These are phyloP conservation scores for Atkinsonella hypoxylon DNA, from an alignment of 2,329 filamentous ascomycete species.

Conservation along the genomic window DNA sequence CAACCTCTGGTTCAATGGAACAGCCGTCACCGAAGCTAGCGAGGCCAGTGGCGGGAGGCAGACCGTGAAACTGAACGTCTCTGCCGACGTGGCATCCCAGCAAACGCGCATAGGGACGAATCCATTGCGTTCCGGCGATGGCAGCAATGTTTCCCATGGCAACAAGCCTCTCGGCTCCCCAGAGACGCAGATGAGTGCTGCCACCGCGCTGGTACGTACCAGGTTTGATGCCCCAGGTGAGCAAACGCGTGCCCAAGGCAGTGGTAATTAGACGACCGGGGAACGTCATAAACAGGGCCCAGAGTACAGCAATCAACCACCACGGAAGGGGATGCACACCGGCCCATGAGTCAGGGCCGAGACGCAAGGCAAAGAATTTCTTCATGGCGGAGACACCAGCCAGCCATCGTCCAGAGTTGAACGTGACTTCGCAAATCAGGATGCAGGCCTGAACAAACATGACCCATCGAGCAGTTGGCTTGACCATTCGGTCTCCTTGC, in stretches of 20 bases:
- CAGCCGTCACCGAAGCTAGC: slow-evolving; percentile 11
- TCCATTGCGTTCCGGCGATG: slow-evolving; percentile 11
- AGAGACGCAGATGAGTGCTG: slow-evolving; percentile 10
- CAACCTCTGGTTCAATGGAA: slow-evolving; percentile 12
- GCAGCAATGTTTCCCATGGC: slow-evolving; percentile 4
- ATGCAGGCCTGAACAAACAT: slow-evolving; percentile 10
- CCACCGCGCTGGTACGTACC: slow-evolving; percentile 11
- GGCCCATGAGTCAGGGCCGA: slow-evolving; percentile 8
- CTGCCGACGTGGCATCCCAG: slow-evolving; percentile 11
- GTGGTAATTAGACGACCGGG: slow-evolving; percentile 11
- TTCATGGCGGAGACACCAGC: slow-evolving; percentile 5
- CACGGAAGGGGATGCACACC: slow-evolving; percentile 7
- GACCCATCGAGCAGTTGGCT: slow-evolving; percentile 10
- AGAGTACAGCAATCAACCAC: slow-evolving; percentile 8
- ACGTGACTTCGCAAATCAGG: slow-evolving; percentile 7
- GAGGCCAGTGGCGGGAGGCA: slow-evolving; percentile 10
- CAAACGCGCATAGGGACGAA: slow-evolving; percentile 9
- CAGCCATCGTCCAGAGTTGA: slow-evolving; percentile 8
- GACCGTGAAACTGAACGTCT: slow-evolving; percentile 10
- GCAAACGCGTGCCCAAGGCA: slow-evolving; percentile 2
- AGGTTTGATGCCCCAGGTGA: slow-evolving; percentile 9
- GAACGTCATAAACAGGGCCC: slow-evolving; percentile 8
- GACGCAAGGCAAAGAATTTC: slow-evolving; percentile 8
- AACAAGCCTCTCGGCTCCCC: slow-evolving; percentile 10
- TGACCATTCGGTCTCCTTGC: slow-evolving; percentile 8